Percentiles rank a stretch among this genome's conserved stretches.
These are phyloP conservation scores for Septoria linicola DNA, from an alignment of 2,329 filamentous ascomycete species.

Conservation along the genomic window DNA sequence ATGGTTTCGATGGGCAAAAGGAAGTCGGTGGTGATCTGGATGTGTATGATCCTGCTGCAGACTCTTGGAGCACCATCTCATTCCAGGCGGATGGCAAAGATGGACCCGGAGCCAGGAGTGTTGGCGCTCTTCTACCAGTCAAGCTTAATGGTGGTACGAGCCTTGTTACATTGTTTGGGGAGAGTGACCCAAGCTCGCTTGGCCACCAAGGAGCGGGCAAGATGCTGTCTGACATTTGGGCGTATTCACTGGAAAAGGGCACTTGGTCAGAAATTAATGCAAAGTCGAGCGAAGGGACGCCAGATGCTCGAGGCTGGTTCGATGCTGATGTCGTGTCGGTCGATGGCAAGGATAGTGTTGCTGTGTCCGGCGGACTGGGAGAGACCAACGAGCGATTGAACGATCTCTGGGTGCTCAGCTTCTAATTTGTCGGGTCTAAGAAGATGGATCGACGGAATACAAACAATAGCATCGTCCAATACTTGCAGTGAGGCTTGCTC, in stretches of 20 bases:
- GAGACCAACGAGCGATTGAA: slow-evolving; percentile 53
- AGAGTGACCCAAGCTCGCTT: slow-evolving; percentile 53
- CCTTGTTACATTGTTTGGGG: slow-evolving; percentile 55
- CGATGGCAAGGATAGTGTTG: slow-evolving; percentile 39
- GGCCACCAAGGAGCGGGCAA: slow-evolving; percentile 58
- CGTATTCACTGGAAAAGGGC: slow-evolving; percentile 41
- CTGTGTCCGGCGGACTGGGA: slow-evolving; percentile 53
- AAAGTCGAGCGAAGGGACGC: slow-evolving; percentile 30
- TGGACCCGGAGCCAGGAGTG: slow-evolving; percentile 53
- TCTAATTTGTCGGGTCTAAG: slow-evolving; percentile 2
- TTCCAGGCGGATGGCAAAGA: slow-evolving; percentile 45
- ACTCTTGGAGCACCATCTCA: slow-evolving; percentile 44
- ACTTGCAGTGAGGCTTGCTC: slow-evolving; percentile 5
- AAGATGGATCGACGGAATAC: not conserved
- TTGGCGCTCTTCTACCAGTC: slow-evolving; percentile 49
- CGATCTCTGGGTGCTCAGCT: slow-evolving; percentile 50
- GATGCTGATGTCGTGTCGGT: slow-evolving; percentile 47
- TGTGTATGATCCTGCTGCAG: slow-evolving; percentile 47
- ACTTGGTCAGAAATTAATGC: slow-evolving; percentile 40
- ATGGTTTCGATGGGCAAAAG: slow-evolving; percentile 70
- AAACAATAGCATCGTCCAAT: not conserved
- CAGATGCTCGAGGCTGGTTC: slow-evolving; percentile 54
- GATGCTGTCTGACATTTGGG: slow-evolving; percentile 56
- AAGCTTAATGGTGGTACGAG: slow-evolving; percentile 38
- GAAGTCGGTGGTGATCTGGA: slow-evolving; percentile 74